These are phyloP conservation scores for Heimioporus sp. DNA, from an alignment of 768 basidiomycete species.

Conservation along the genomic window DNA sequence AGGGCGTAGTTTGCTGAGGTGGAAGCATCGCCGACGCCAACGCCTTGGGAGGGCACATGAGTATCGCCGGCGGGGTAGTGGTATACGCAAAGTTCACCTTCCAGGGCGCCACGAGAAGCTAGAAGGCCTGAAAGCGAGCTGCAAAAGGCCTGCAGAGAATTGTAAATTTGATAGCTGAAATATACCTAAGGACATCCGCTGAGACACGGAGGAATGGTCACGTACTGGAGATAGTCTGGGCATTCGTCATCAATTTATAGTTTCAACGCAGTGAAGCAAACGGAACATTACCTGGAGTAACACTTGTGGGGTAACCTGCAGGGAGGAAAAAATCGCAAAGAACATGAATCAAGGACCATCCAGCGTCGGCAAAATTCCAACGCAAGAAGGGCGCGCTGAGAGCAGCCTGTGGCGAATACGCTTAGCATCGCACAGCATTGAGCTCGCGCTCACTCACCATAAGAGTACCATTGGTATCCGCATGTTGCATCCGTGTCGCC, in stretches of 20 bases:
- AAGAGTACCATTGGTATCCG: background rate
- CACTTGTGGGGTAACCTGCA: slow-evolving; percentile 57
- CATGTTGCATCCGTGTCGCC: background rate
- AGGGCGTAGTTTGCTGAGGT: slow-evolving; percentile 66
- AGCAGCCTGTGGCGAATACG: background rate
- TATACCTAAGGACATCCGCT: background rate
- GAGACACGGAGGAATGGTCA: background rate
- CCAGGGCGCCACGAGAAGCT: slow-evolving; percentile 66
- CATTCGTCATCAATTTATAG: background rate
- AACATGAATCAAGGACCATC: slow-evolving; percentile 11
- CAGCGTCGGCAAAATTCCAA: background rate
- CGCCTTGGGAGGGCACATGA: slow-evolving; percentile 36
- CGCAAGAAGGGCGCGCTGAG: background rate
- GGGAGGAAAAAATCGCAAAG: slow-evolving; percentile 50
- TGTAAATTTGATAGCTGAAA: slow-evolving; percentile 61
- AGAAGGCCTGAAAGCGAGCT: slow-evolving; percentile 62
- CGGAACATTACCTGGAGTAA: slow-evolving; percentile 42
- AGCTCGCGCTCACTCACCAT: slow-evolving; percentile 16
- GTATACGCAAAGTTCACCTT: slow-evolving; percentile 42
- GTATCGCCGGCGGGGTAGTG: background rate
- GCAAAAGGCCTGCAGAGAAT: slow-evolving; percentile 68
- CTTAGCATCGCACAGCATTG: background rate
- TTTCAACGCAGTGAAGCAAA: background rate
- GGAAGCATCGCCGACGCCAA: slow-evolving; percentile 65
- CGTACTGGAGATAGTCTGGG: slow-evolving; percentile 56